phyloP scores from a whole-genome alignment of 2,329 filamentous ascomycete species.

The Paradendryphiella salina region DNA sequence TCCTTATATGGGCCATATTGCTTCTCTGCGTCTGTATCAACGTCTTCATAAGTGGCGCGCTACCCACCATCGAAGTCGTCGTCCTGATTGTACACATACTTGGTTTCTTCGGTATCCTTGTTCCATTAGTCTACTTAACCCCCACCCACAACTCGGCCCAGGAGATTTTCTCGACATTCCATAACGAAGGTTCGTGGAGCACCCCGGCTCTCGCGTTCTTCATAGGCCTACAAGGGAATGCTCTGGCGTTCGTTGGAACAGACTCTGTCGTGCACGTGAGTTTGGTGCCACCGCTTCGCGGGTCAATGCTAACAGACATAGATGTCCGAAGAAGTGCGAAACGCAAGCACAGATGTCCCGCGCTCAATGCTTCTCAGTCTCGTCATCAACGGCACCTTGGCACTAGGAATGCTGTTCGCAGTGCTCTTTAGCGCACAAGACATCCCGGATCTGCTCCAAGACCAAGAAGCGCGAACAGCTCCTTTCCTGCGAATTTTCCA shows the following conservation, averaged over 20 bases:
- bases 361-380: conserved; percentile 51
- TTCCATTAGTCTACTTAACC: conserved; percentile 44
- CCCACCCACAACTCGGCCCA: conserved; percentile 47
- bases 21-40: conserved; percentile 52
- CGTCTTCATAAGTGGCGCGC: conserved; percentile 50
- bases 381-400: conserved; percentile 48
- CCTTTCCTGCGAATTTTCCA: conserved; percentile 58
- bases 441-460: conserved; percentile 25
- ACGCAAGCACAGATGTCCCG: conserved; percentile 45
- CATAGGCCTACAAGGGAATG: conserved; percentile 49
- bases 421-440: conserved; percentile 48
- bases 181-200: conserved; percentile 53
- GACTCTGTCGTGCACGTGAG: conserved; percentile 47
- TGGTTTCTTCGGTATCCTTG: conserved; percentile 58
- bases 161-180: conserved; percentile 53
- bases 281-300: background rate
- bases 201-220: conserved; percentile 52
- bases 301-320: conserved; percentile 16
- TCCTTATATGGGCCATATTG: conserved; percentile 54
- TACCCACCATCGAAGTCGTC: conserved; percentile 56
- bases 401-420: conserved; percentile 49
- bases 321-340: conserved; percentile 48
- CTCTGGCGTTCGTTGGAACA: conserved; percentile 46
- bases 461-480: conserved; percentile 24
- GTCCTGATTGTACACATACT: conserved; percentile 56